Evolutionary conservation across 192 early-diverging fungal species (phyloP), one percentile per base, ranked within the genome.

Genomic region (Phlyctochytrium planicorne): DNA sequence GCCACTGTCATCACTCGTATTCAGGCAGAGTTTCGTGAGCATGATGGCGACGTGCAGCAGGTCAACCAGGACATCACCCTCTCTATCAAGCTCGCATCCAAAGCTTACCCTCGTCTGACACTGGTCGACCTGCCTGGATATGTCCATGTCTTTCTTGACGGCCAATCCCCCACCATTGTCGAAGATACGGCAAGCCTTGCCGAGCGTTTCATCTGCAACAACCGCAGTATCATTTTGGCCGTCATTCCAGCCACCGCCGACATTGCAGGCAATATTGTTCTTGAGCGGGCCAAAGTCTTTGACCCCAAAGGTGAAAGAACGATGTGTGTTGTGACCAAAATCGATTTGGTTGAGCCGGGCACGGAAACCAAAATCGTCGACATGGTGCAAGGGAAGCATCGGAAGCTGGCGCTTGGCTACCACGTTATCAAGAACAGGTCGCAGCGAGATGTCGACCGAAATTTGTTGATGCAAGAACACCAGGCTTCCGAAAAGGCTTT

Each of bases 211-310:
- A 36, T 77, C 32, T 27, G 40, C 12, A 31, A 70, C 27, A n/a
- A 40, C 3, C 23, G 68, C 4, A 76, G 72, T 10, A 69, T 77
- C 30, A 66, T 76, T 34, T 68, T 77, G 14, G 75, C 75, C 0
- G 69, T 77, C 12, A 34, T 75, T 23, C 75, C 75, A 3, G 75
- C 71, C 34, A 75, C 65, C 64, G 62, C 47, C 6, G 72, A 77
- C 59, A 52, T 77, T 23, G 56, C 62, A 66, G 75, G 53, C 33
- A 57, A 36, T 24, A 56, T 66, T 30, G 66, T 77, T 40, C 67
- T 77, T n/a, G 35, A 65, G 30, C 25, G 25, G 16, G 67, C 68
- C n/a, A 29, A 65, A 36, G 35, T 56, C 6, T 59, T 32, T n/a
- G 75, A 77, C 37, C 67, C 67, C 2, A 23, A 50, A 23, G 72